A percentile compares a stretch with the other conserved stretches of the same genome.
These are phyloP conservation scores for Coemansia interrupta DNA, from an alignment of 192 early-diverging fungal species.

Conservation along the genomic window DNA sequence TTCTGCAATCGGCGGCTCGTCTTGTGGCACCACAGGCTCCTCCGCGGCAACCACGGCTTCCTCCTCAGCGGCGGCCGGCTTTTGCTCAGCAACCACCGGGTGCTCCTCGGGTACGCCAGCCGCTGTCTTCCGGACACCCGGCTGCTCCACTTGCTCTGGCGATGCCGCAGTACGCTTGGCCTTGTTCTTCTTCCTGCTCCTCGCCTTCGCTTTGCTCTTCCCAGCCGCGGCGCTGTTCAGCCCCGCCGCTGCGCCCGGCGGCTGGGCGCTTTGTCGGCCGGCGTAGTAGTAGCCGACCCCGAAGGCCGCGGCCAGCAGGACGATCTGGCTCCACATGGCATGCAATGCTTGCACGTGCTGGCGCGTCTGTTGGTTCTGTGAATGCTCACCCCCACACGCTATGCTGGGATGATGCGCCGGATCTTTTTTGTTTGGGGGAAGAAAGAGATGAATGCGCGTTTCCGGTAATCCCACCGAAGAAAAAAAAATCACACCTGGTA, in stretches of 20 bases:
- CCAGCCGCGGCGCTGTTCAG: not conserved
- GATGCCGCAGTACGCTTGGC: too few relatives aligned
- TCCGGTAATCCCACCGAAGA: too few relatives aligned
- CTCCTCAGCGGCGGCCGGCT: not conserved
- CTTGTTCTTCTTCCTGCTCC: not conserved
- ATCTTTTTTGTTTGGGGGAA: too few relatives aligned
- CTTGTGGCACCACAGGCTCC: too few relatives aligned
- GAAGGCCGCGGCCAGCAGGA: conserved; percentile 20
- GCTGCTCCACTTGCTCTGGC: not conserved
- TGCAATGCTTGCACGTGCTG: too few relatives aligned
- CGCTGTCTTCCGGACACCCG: too few relatives aligned
- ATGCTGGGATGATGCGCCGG: too few relatives aligned
- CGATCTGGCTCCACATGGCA: conserved; percentile 23
- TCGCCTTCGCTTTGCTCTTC: conserved; percentile 12
- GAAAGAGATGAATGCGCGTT: too few relatives aligned
- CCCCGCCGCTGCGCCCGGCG: not conserved
- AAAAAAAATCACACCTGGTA: too few relatives aligned
- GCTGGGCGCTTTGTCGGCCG: not conserved
- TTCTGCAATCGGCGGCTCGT: not conserved
- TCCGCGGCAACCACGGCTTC: not conserved
- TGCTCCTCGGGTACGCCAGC: not conserved
- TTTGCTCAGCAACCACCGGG: too few relatives aligned
- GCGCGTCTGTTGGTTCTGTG: too few relatives aligned
- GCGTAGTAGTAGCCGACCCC: conserved; percentile 36
- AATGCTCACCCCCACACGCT: too few relatives aligned